phyloP scores from a whole-genome alignment of 495 filamentous ascomycete species.

The Hyaloscypha finlandica region DNA sequence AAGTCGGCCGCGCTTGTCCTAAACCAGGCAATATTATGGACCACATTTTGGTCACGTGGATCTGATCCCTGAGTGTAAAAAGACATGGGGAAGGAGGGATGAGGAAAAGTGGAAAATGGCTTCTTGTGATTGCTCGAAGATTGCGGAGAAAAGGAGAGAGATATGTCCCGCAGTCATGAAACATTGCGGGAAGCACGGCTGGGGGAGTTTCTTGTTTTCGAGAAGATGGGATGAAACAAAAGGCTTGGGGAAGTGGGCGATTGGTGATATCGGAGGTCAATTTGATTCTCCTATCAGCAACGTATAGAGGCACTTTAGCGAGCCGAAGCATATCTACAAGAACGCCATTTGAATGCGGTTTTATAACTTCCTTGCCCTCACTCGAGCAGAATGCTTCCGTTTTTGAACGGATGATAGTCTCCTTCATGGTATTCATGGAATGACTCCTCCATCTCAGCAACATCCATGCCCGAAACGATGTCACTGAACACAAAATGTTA shows the following conservation, averaged over 20 bases:
- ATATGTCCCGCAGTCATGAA: not conserved
- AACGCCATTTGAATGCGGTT: not conserved
- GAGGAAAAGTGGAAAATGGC: not conserved
- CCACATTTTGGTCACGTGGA: not conserved
- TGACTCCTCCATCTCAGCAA: slow-evolving; percentile 50
- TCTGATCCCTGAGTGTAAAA: not conserved
- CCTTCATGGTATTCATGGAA: slow-evolving; percentile 44
- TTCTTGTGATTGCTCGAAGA: not conserved
- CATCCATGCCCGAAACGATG: slow-evolving; percentile 48
- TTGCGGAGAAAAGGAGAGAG: not conserved
- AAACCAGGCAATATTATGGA: not conserved
- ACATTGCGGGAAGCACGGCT: not conserved
- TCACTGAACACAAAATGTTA: slow-evolving; percentile 35
- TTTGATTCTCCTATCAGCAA: too few relatives aligned
- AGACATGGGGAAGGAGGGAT: not conserved
- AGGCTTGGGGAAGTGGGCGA: not conserved
- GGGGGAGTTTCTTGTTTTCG: not conserved
- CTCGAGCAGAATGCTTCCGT: slow-evolving; percentile 20
- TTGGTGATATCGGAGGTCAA: not conserved
- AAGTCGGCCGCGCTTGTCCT: not conserved
- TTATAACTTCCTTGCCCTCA: not conserved
- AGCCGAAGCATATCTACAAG: not conserved
- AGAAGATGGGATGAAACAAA: not conserved
- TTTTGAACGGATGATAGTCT: slow-evolving; percentile 47
- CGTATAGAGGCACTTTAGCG: not conserved